Evolutionary conservation across 2,329 filamentous ascomycete species (phyloP).

Genomic region (Sclerotinia subarctica): DNA sequence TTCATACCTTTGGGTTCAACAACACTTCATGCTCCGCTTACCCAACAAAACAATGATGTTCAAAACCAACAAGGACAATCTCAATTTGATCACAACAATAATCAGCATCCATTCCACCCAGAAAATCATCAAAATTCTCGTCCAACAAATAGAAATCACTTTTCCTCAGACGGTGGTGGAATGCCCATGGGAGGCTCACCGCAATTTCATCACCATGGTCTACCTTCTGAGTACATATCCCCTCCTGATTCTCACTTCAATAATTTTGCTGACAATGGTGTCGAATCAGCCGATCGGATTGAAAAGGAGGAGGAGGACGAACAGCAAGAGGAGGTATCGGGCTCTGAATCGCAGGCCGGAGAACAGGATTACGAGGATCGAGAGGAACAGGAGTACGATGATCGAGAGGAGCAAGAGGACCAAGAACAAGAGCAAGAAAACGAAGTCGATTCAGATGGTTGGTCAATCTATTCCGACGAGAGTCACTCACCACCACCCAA

Average conservation of each 20-base stretch:
- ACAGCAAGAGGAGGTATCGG: conserved; percentile 5
- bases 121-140: too few relatives aligned
- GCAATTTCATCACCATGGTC: background rate
- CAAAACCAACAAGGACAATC: background rate
- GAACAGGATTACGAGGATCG: background rate
- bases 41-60: background rate
- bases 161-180: background rate
- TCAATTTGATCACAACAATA: background rate
- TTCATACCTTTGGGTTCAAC: background rate
- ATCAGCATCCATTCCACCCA: background rate
- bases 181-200: background rate
- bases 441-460: background rate
- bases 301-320: background rate
- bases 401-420: background rate
- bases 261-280: background rate
- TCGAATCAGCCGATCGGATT: background rate
- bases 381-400: too few relatives aligned
- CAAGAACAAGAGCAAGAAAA: background rate
- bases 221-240: conserved; percentile 1
- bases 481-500: background rate
- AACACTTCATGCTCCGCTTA: background rate
- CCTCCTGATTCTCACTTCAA: background rate
- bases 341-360: background rate
- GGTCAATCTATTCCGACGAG: background rate
- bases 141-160: background rate